These are phyloP conservation scores for Mycena latifolia DNA, from an alignment of 768 basidiomycete species.

Conservation along the genomic window DNA sequence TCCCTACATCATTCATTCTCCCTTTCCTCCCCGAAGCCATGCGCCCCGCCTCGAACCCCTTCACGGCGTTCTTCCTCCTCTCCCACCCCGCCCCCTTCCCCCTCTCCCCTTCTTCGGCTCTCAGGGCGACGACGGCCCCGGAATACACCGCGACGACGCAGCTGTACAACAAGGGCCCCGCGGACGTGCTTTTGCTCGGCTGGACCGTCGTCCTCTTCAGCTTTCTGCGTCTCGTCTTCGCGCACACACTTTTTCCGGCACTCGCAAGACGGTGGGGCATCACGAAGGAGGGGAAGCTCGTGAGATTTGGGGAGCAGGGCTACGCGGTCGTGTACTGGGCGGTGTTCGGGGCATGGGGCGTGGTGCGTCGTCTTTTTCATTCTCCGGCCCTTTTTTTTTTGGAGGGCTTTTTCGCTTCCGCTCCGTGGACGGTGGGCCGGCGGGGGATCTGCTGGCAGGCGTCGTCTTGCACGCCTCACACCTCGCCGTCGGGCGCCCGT, in stretches of 20 bases:
- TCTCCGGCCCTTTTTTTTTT: too few relatives aligned
- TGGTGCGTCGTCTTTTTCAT: too few relatives aligned
- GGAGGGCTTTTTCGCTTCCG: too few relatives aligned
- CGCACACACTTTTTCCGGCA: not conserved
- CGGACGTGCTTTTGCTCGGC: not conserved
- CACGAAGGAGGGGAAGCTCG: slow-evolving; percentile 59
- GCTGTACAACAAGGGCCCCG: not conserved
- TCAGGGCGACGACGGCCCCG: not conserved
- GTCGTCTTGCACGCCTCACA: too few relatives aligned
- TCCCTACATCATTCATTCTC: too few relatives aligned
- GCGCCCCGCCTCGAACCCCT: too few relatives aligned
- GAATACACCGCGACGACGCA: too few relatives aligned
- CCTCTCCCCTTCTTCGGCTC: not conserved
- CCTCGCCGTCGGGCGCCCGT: too few relatives aligned
- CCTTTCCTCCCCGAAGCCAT: too few relatives aligned
- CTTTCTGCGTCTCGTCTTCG: not conserved
- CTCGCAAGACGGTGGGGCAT: slow-evolving; percentile 58
- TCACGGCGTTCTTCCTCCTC: too few relatives aligned
- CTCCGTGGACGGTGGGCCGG: too few relatives aligned
- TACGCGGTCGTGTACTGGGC: slow-evolving; percentile 75
- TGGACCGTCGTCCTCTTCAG: slow-evolving; percentile 5
- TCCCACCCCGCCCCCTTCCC: not conserved
- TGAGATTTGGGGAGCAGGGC: slow-evolving; percentile 79
- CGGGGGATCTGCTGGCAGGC: too few relatives aligned
- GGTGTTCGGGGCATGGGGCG: slow-evolving; percentile 58